These are phyloP conservation scores for Coemansia sp. DNA, from an alignment of 192 early-diverging fungal species.

Conservation along the genomic window DNA sequence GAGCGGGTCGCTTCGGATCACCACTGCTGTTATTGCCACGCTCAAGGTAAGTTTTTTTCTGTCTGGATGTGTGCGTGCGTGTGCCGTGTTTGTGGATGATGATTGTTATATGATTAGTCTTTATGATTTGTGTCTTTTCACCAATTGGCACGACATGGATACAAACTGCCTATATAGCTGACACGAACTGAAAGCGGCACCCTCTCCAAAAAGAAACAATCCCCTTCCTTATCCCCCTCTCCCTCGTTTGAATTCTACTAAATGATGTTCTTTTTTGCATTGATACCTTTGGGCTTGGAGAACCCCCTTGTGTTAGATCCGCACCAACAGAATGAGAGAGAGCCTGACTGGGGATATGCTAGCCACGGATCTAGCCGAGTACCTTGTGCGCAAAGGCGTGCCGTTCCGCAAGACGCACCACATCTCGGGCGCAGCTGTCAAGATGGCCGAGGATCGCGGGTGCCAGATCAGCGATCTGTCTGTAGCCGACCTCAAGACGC, in stretches of 20 bases:
- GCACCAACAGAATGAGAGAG: slow-evolving; percentile 80
- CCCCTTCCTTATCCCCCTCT: background rate
- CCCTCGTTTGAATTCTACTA: too few species aligned
- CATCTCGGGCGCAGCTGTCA: slow-evolving; percentile 94
- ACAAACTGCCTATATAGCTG: slow-evolving; percentile 28
- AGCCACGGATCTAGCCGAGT: slow-evolving; percentile 98
- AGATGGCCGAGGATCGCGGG: slow-evolving; percentile 87
- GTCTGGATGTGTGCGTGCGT: background rate
- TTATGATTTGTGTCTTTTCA: slow-evolving; percentile 31
- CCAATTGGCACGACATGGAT: slow-evolving; percentile 34
- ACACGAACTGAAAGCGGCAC: background rate
- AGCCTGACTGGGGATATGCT: slow-evolving; percentile 91
- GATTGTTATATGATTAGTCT: slow-evolving; percentile 53
- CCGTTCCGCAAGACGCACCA: slow-evolving; percentile 99
- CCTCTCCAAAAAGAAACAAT: background rate
- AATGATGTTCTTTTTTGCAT: too few species aligned
- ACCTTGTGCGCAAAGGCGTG: slow-evolving; percentile 95
- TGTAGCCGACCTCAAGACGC: slow-evolving; percentile 77
- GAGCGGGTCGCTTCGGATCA: slow-evolving; percentile 89
- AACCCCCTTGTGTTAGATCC: slow-evolving; percentile 61
- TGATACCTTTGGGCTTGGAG: too few species aligned
- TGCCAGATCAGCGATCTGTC: slow-evolving; percentile 73
- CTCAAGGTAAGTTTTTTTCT: slow-evolving; percentile 60
- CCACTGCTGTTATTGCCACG: slow-evolving; percentile 89
- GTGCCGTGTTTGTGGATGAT: slow-evolving; percentile 23